Percentiles rank a stretch among this genome's conserved stretches.
Evolutionary conservation across 139 green algal genomes (phyloP).

Genomic region (Chlorella ohadii): DNA sequence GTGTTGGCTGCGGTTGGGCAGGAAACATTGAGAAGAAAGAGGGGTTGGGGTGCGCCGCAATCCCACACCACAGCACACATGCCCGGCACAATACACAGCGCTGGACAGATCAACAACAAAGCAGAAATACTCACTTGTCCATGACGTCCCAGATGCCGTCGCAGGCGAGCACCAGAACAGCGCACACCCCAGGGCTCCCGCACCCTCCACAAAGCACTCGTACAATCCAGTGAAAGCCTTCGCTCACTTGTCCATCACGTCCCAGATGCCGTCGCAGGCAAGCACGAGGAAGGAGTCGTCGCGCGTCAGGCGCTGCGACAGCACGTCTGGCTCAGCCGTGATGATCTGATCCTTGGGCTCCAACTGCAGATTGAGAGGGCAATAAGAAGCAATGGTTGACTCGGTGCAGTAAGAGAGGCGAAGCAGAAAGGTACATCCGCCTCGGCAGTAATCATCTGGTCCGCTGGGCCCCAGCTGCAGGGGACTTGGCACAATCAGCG

Average conservation of each 20-base stretch:
- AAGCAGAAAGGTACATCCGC: too few species aligned
- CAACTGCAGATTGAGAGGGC: conserved; percentile 9
- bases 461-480: too few species aligned
- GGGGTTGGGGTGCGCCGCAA: too few species aligned
- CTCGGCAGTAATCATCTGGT: background rate
- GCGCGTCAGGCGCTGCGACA: conserved; percentile 47
- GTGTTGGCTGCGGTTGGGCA: too few species aligned
- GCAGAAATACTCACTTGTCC: conserved; percentile 76
- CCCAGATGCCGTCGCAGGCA: conserved; percentile 95
- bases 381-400: background rate
- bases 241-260: conserved; percentile 85
- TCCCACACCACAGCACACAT: too few species aligned
- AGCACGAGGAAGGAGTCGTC: conserved; percentile 93
- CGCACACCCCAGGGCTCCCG: too few species aligned
- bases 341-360: conserved; percentile 72
- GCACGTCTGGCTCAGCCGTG: conserved; percentile 84
- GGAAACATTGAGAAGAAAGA: too few species aligned
- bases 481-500: too few species aligned
- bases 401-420: background rate
- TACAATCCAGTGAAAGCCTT: too few species aligned
- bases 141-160: conserved; percentile 96
- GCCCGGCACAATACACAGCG: too few species aligned
- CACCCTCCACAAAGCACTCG: too few species aligned
- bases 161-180: conserved; percentile 93
- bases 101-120: too few species aligned